Base-by-base conservation (phyloP, 805 yeast species). In the Wickerhamomyces subpelliculosus region DNA sequence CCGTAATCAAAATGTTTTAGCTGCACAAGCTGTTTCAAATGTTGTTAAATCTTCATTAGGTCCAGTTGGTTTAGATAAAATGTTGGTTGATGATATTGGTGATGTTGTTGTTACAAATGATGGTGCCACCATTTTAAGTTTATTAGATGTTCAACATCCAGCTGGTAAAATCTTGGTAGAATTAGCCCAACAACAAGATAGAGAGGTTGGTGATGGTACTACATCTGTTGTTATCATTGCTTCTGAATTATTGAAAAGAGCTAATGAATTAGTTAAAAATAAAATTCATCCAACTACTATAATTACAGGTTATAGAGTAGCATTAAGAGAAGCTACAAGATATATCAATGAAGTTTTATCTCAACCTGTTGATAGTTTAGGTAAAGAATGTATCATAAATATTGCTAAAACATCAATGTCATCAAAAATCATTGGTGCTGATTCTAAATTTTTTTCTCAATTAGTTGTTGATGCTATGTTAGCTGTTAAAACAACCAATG, bases 101-200 rank as follows among this genome's bases (percentile, higher is more conserved):
- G 98, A 94, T 64, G 97, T 93, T 33, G 89, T 96, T 6, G 97
- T 93, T 36, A 93, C 99, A 33, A 93, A 93, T 64, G 99, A 93
- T 63, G 99, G 99, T 48, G 98, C 99, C 42, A 93, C 98, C 5
- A 93, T 93, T 53, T 69, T 93, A 46, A 74, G 87, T 9, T 65
- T 94, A 37, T 69, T 93, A 47, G 98, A 93, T 58, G 97, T 93
- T 36, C 96, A 93, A 64, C 98, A 93, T 61, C 99, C 99, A 26
- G 98, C 98, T 1, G 98, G 97, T 14, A 90, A 88, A 66, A 93
- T 93, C 52, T 69, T 93, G 41, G 98, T 93, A 35, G 97, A 93
- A 57, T 73, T 93, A 56, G 98, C 98, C 3, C 96, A 93, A 62
- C 97, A 93, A 62, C 99, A 93, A 68, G 99, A 93, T 62, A 78